Percentiles rank a stretch among this genome's conserved stretches.
These are phyloP conservation scores for Halocafeteria seosinensis DNA, from an alignment of 108 stramenopile species.

Conservation along the genomic window DNA sequence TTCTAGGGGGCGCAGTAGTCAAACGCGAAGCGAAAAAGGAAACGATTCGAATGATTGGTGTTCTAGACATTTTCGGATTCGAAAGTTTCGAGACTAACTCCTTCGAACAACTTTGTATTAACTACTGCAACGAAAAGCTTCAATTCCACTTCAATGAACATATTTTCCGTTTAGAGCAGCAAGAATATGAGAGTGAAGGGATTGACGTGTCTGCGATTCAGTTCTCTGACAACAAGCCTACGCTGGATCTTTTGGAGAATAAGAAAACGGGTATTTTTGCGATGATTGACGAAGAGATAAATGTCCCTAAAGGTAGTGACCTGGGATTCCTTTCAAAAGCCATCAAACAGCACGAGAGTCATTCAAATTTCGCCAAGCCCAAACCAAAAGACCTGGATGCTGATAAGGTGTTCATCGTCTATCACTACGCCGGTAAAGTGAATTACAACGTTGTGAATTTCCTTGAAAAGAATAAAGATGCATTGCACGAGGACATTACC, in stretches of 20 bases:
- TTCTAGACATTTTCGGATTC: conserved; percentile 85
- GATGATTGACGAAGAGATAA: conserved; percentile 47
- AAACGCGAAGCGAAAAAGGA: conserved; percentile 15
- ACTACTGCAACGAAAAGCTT: conserved; percentile 42
- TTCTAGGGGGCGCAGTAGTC: conserved; percentile 24
- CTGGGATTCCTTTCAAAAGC: conserved; percentile 30
- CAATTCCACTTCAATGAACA: conserved; percentile 44
- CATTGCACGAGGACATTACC: conserved; percentile 36
- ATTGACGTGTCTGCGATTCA: conserved; percentile 25
- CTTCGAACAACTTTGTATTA: conserved; percentile 52
- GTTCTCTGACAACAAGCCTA: conserved; percentile 37
- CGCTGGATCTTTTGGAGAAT: conserved; percentile 29
- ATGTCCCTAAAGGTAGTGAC: conserved; percentile 32
- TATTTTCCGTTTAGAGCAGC: conserved; percentile 39
- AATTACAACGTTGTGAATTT: conserved; percentile 30
- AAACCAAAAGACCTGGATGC: conserved; percentile 16
- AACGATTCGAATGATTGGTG: conserved; percentile 1
- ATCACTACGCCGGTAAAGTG: conserved; percentile 34
- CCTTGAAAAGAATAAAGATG: conserved; percentile 38
- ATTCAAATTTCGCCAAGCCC: conserved; percentile 26
- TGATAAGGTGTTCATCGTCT: conserved; percentile 19
- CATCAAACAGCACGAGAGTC: conserved; percentile 24
- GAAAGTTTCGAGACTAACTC: conserved; percentile 60
- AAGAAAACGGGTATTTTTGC: conserved; percentile 28
- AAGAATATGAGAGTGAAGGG: conserved; percentile 27